phyloP scores from a whole-genome alignment of 2,329 filamentous ascomycete species.

The Phaeosphaeria sp. region DNA sequence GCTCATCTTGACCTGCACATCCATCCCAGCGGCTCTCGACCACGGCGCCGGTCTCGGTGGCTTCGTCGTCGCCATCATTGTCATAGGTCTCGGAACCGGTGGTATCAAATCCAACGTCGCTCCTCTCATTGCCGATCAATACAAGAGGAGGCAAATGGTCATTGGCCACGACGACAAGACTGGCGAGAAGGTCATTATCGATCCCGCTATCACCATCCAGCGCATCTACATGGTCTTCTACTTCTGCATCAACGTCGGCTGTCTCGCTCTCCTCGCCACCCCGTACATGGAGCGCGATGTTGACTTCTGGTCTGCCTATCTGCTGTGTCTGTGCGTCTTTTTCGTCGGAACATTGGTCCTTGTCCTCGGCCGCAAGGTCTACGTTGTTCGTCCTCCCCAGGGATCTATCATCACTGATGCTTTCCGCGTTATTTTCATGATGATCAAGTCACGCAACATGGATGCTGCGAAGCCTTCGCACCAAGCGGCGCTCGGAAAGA shows the following conservation, averaged over 20 bases:
- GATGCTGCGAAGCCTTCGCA: conserved; percentile 72
- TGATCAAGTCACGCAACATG: conserved; percentile 62
- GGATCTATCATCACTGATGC: conserved; percentile 48
- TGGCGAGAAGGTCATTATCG: conserved; percentile 56
- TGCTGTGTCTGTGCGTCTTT: conserved; percentile 71
- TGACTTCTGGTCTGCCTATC: conserved; percentile 73
- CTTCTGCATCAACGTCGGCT: conserved; percentile 74
- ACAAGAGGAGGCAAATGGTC: conserved; percentile 51
- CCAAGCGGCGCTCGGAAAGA: conserved; percentile 61
- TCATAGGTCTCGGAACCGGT: conserved; percentile 77
- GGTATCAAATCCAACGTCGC: conserved; percentile 83
- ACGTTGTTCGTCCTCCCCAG: conserved; percentile 48
- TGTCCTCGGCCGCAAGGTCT: conserved; percentile 46
- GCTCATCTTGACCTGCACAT: conserved; percentile 69
- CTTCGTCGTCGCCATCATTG: conserved; percentile 66
- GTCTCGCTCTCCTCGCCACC: conserved; percentile 71
- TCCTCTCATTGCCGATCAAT: conserved; percentile 59
- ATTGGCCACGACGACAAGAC: conserved; percentile 51
- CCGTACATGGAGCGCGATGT: conserved; percentile 74
- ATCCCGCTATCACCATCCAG: conserved; percentile 56
- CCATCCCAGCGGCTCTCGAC: conserved; percentile 69
- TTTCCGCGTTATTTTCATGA: conserved; percentile 67
- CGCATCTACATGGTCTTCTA: conserved; percentile 71
- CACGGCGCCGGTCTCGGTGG: conserved; percentile 67
- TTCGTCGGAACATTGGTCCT: conserved; percentile 65